Evolutionary conservation across 805 yeast species (phyloP).

Genomic region (Lipomyces oligophaga): DNA sequence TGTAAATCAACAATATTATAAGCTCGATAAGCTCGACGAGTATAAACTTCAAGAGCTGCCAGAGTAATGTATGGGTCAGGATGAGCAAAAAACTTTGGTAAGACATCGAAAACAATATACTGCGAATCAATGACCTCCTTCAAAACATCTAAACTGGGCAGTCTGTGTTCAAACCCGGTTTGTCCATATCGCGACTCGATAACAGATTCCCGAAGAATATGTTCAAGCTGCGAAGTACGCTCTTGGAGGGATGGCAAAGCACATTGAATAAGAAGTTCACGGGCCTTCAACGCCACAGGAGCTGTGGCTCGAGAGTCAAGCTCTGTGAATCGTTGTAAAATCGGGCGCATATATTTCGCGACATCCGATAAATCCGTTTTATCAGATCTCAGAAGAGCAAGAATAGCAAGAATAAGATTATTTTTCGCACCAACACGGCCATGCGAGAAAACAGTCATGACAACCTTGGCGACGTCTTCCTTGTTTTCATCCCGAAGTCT

Average conservation of each 20-base stretch:
- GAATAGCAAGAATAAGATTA: conserved; percentile 78
- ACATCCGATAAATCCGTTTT: conserved; percentile 37
- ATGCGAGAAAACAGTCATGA: conserved; percentile 69
- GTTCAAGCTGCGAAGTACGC: conserved; percentile 95
- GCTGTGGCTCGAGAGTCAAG: conserved; percentile 87
- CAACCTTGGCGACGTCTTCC: conserved; percentile 68
- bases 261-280: conserved; percentile 94
- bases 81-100: conserved; percentile 83
- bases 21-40: conserved; percentile 95
- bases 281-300: conserved; percentile 89
- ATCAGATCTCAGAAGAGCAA: conserved; percentile 62
- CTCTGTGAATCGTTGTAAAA: conserved; percentile 76
- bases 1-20: conserved; percentile 77
- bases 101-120: conserved; percentile 92
- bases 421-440: conserved; percentile 91
- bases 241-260: conserved; percentile 94
- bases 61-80: conserved; percentile 82
- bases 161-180: conserved; percentile 65
- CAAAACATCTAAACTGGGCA: conserved; percentile 75
- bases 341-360: conserved; percentile 62
- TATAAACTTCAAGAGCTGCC: conserved; percentile 96
- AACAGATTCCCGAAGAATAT: conserved; percentile 86
- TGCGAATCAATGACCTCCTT: conserved; percentile 94
- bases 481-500: conserved; percentile 83
- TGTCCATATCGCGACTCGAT: conserved; percentile 88